A percentile compares a stretch with the other conserved stretches of the same genome.
Evolutionary conservation across 1,284 basidiomycete species (phyloP).

Genomic region (Afroboletus lepidellus): DNA sequence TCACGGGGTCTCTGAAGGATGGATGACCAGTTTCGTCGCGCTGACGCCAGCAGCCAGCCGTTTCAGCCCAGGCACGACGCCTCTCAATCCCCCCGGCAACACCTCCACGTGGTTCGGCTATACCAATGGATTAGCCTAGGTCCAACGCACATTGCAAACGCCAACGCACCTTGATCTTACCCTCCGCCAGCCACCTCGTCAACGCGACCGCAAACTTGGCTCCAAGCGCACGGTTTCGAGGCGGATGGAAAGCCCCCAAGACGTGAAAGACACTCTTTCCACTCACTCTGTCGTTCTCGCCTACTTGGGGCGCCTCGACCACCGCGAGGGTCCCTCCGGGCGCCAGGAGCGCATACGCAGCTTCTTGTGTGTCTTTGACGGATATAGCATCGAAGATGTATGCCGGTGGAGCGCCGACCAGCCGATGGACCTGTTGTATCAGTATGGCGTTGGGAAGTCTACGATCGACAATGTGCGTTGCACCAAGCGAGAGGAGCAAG

Average conservation of each 20-base stretch:
- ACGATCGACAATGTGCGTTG: slow-evolving; percentile 40
- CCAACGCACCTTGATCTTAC: slow-evolving; percentile 16
- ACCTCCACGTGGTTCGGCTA: slow-evolving; percentile 16
- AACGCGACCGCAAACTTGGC: slow-evolving; percentile 7
- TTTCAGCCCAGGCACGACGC: slow-evolving; percentile 12
- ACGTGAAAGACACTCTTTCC: slow-evolving; percentile 5
- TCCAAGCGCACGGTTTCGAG: slow-evolving; percentile 4
- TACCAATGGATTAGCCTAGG: neutral
- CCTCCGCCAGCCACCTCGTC: slow-evolving; percentile 17
- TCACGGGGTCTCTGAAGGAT: slow-evolving; percentile 18
- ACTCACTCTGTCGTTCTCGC: neutral
- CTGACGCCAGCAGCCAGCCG: slow-evolving; percentile 12
- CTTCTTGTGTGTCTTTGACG: slow-evolving; percentile 12
- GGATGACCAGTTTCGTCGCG: slow-evolving; percentile 19
- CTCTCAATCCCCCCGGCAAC: slow-evolving; percentile 10
- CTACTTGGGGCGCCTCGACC: neutral
- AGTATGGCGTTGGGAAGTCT: slow-evolving; percentile 10
- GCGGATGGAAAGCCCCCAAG: slow-evolving; percentile 8
- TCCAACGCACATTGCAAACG: neutral
- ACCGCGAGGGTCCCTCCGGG: slow-evolving; percentile 12
- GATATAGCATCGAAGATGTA: slow-evolving; percentile 24
- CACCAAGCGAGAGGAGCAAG: slow-evolving; percentile 41
- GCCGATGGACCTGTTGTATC: neutral
- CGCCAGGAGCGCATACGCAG: slow-evolving; percentile 9
- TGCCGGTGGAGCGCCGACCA: neutral